These are phyloP conservation scores for Gentiana straminea DNA, from an alignment of 257 asterid species.

Conservation along the genomic window DNA sequence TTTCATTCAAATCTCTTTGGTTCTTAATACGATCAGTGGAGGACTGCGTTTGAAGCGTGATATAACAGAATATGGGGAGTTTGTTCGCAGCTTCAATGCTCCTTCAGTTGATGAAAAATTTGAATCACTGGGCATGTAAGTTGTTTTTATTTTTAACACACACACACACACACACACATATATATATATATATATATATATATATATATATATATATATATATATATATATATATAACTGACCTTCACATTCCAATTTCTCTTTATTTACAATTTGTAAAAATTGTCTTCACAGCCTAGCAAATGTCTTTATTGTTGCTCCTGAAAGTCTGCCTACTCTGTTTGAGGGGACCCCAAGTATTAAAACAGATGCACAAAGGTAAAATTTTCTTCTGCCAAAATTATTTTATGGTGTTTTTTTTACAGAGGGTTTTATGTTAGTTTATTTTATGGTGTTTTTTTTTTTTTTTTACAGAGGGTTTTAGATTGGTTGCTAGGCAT, in stretches of 20 bases:
- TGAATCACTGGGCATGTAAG: constrained; percentile 95
- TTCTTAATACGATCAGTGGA: constrained; percentile 46
- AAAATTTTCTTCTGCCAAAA: constrained; percentile 3
- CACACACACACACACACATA: too few species aligned
- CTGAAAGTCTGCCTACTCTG: constrained; percentile 83
- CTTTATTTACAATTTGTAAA: constrained; percentile 11
- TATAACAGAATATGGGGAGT: constrained; percentile 96
- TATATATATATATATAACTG: too few species aligned
- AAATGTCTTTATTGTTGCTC: constrained; percentile 68
- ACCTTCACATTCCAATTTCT: constrained; percentile 5
- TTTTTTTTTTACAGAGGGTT: too few species aligned
- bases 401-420: too few species aligned
- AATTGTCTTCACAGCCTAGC: constrained; percentile 38
- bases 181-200: too few species aligned
- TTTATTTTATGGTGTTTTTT: too few species aligned
- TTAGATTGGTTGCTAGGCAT: too few species aligned
- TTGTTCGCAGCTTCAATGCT: constrained; percentile 89
- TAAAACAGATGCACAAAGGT: constrained; percentile 96
- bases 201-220: too few species aligned
- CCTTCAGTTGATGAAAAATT: constrained; percentile 98
- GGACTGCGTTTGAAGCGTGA: constrained; percentile 98
- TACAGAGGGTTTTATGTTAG: too few species aligned
- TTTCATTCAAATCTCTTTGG: constrained; percentile 5
- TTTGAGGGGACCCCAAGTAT: constrained; percentile 99
- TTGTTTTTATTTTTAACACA: neutral